A percentile compares a stretch with the other conserved stretches of the same genome.
These are phyloP conservation scores for Dysphania ambrosioides DNA, from an alignment of 148 eudicot genomes.

Conservation along the genomic window DNA sequence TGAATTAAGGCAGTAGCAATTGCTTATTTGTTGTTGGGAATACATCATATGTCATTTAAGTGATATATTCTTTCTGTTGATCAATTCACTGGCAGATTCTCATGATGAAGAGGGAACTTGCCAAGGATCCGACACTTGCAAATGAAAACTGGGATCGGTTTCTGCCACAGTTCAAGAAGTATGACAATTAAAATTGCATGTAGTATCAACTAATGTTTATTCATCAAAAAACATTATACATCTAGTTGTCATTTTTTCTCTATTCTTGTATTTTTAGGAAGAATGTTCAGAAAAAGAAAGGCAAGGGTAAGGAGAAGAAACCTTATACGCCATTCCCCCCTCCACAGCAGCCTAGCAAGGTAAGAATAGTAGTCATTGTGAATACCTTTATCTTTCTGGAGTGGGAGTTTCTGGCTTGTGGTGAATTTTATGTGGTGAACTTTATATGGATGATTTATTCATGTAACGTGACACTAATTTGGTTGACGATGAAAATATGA, in stretches of 20 bases:
- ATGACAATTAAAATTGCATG: slow-evolving; percentile 21
- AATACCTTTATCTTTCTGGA: not conserved
- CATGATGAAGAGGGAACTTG: slow-evolving; percentile 83
- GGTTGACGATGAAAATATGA: not conserved
- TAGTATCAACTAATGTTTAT: not conserved
- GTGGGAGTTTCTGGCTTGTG: not conserved
- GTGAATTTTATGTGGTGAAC: not conserved
- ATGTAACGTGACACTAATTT: no score
- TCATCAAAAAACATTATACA: not conserved
- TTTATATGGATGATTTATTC: not conserved
- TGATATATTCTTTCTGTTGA: slow-evolving; percentile 8
- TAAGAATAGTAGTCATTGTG: slow-evolving; percentile 27
- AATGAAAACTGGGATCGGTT: slow-evolving; percentile 95
- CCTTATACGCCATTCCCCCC: slow-evolving; percentile 94
- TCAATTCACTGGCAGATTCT: slow-evolving; percentile 47
- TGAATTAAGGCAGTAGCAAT: not conserved
- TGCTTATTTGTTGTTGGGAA: not conserved
- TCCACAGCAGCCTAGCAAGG: slow-evolving; percentile 91
- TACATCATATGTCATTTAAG: not conserved
- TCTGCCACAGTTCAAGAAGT: slow-evolving; percentile 88
- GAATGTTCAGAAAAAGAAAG: slow-evolving; percentile 88
- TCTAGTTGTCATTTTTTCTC: not conserved
- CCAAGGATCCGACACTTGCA: slow-evolving; percentile 82
- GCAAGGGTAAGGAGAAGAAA: slow-evolving; percentile 78
- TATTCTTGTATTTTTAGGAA: slow-evolving; percentile 51